These are phyloP conservation scores for Paecilomyces fulvus DNA, from an alignment of 2,329 filamentous ascomycete genomes.

Conservation along the genomic window DNA sequence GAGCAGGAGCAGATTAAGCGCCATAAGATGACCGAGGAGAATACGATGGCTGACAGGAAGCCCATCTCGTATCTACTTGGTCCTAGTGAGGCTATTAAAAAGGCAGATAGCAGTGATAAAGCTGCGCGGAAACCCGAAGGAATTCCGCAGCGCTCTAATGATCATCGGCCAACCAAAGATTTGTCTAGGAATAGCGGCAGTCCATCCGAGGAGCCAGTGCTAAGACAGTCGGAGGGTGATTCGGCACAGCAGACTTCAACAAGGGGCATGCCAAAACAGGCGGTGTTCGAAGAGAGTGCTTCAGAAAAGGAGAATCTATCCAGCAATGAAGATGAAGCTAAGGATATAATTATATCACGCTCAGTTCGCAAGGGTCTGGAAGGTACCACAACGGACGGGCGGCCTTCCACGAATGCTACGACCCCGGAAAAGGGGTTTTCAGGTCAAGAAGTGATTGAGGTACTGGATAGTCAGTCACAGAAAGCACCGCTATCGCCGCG, in stretches of 20 bases:
- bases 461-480: slow-evolving; percentile 24
- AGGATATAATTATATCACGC: not conserved
- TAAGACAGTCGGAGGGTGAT: not conserved
- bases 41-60: slow-evolving; percentile 19
- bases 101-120: not conserved
- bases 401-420: not conserved
- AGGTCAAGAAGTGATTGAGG: slow-evolving; percentile 14
- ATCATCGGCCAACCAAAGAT: not conserved
- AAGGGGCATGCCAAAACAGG: not conserved
- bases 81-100: not conserved
- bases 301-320: not conserved
- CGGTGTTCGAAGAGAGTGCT: not conserved
- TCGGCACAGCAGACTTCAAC: not conserved
- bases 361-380: not conserved
- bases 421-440: not conserved
- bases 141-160: not conserved
- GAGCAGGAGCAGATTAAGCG: slow-evolving; percentile 41
- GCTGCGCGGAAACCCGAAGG: not conserved
- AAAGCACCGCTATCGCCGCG: not conserved
- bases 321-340: not conserved
- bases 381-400: not conserved
- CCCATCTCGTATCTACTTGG: slow-evolving; percentile 27
- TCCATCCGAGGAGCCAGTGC: not conserved
- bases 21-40: slow-evolving; percentile 31
- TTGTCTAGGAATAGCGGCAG: not conserved